Evolutionary conservation across 805 yeast genomes (phyloP), one percentile per base, ranked within the genome.

Genomic region (Pachysolen tannophilus): DNA sequence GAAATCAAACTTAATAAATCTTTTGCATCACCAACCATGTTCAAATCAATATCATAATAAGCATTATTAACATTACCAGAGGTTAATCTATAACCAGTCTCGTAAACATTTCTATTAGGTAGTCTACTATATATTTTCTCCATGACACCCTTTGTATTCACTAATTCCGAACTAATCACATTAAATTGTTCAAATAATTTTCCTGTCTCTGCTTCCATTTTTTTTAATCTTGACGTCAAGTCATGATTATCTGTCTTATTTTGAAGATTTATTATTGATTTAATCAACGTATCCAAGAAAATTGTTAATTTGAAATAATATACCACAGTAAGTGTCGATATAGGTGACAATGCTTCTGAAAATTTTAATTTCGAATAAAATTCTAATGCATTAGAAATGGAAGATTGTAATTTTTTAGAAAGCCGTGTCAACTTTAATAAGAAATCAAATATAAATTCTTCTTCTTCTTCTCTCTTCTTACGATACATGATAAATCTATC

Each of bases 371-470:
- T 11, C n/a, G n/a, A n/a, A 14, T 23, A 23, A 7, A 23, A 11
- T 23, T 23, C 26, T 11, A 14, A 11, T 4, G 13, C 13, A 11
- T 11, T 5, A 23, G 10, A 11, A 4, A 23, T 23, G 13, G 26
- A 23, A 4, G 26, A 23, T 4, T 11, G 13, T 5, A 56, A 34
- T 30, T 48, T 49, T 41, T 52, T 58, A 21, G 48, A 38, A 8
- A 45, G 21, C 27, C 54, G 56, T 1, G 50, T 44, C 14, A 57
- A 43, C 24, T 54, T 56, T 15, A 57, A 41, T 35, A 58, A 57
- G 13, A 43, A 33, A 16, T 53, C 58, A 40, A 52, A 50, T 2
- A 54, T 42, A 27, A 48, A 48, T 17, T 50, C 52, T 18, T 52
- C 56, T 7, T 40, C 39, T 10, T 53, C 40, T 6, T 37, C 40